Conservation (phyloP, 163 green algal genomes). For the Chlorella variabilis region DNA sequence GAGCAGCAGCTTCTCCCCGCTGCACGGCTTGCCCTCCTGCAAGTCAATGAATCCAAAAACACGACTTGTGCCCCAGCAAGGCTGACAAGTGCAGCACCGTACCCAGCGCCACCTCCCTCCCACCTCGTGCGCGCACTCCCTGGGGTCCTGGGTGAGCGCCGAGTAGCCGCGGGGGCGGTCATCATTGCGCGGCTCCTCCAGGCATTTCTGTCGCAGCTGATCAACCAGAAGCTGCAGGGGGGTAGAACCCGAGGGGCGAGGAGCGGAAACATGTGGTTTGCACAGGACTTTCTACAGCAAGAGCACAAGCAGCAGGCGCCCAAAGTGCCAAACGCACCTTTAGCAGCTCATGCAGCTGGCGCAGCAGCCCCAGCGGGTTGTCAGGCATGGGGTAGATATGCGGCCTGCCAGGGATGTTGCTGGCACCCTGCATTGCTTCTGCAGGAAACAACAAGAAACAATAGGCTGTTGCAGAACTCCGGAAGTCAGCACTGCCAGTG, state of each 20-base stretch:
- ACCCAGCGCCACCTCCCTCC: background rate
- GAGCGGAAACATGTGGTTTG: too few relatives aligned
- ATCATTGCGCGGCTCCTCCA: slow-evolving; percentile 61
- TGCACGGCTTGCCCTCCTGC: slow-evolving; percentile 73
- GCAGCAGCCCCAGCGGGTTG: slow-evolving; percentile 72
- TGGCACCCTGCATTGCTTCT: slow-evolving; percentile 8
- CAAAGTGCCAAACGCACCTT: slow-evolving; percentile 55
- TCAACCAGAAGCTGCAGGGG: slow-evolving; percentile 67
- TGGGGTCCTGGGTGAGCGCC: slow-evolving; percentile 66
- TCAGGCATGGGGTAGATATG: slow-evolving; percentile 78
- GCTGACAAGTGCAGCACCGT: background rate
- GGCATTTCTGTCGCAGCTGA: slow-evolving; percentile 73
- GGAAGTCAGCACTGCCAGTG: too few relatives aligned
- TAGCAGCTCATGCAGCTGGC: slow-evolving; percentile 70
- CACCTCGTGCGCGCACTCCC: slow-evolving; percentile 66
- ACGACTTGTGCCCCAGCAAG: too few relatives aligned
- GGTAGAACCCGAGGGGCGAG: too few relatives aligned
- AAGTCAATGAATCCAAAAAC: background rate
- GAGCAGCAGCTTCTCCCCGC: slow-evolving; percentile 85
- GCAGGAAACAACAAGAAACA: background rate
- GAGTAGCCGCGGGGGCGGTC: slow-evolving; percentile 55
- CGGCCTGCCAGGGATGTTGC: slow-evolving; percentile 44
- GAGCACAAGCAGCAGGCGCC: too few relatives aligned
- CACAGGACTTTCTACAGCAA: too few relatives aligned
- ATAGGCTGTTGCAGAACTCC: background rate